These are phyloP conservation scores for Pycnococcus provasolii DNA, from an alignment of 139 green algal species.

Conservation along the genomic window DNA sequence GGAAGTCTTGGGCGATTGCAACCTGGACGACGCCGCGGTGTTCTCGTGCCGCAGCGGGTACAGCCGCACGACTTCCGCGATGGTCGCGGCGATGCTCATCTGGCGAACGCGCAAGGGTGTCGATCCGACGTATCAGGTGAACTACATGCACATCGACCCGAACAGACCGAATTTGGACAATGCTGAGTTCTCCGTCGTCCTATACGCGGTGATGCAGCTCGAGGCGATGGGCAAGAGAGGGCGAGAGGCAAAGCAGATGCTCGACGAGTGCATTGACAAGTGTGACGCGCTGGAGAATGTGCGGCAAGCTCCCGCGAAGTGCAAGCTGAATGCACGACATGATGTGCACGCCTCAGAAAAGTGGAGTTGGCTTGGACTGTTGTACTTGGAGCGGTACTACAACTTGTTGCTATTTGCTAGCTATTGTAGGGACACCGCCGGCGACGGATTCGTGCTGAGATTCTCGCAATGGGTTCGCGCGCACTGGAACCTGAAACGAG, in stretches of 20 bases:
- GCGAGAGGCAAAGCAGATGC: not conserved
- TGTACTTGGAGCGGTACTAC: not conserved
- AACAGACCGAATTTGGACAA: not conserved
- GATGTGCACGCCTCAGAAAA: not conserved
- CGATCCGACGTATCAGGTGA: not conserved
- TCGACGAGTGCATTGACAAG: not conserved
- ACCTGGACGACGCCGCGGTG: not conserved
- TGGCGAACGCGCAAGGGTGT: not conserved
- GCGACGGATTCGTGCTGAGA: not conserved
- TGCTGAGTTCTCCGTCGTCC: not conserved
- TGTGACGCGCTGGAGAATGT: not conserved
- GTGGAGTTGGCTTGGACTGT: not conserved
- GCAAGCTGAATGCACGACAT: not conserved
- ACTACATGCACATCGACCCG: not conserved
- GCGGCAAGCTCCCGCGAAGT: no score
- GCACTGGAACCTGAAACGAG: not conserved
- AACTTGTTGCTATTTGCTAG: not conserved
- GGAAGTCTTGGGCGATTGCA: not conserved
- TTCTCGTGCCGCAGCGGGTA: not conserved
- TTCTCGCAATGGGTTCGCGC: not conserved
- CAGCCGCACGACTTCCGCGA: not conserved
- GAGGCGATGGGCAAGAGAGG: not conserved
- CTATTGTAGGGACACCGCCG: not conserved
- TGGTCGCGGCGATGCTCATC: not conserved
- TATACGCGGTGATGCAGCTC: not conserved